These are phyloP conservation scores for Trichaptum fuscoviolaceum DNA, from an alignment of 768 basidiomycete species.

Conservation along the genomic window DNA sequence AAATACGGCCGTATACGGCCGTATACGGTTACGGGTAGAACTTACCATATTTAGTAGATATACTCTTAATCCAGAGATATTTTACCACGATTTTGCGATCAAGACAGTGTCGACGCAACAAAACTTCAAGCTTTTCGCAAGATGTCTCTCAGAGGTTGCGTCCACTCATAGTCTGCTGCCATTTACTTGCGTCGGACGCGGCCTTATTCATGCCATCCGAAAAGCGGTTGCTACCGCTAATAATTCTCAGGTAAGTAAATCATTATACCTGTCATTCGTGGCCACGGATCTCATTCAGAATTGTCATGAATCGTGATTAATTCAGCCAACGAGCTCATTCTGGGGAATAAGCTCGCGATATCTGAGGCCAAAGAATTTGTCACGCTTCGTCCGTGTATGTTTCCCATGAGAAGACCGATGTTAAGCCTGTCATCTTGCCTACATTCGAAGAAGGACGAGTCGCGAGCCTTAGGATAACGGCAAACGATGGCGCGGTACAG, in stretches of 20 bases:
- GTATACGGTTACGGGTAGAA: too few relatives aligned
- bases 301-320: constrained; percentile 64
- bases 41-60: too few relatives aligned
- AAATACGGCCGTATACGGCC: too few relatives aligned
- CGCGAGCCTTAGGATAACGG: constrained; percentile 72
- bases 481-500: constrained; percentile 76
- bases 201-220: too few relatives aligned
- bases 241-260: constrained; percentile 60
- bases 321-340: constrained; percentile 94
- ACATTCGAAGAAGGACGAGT: constrained; percentile 78
- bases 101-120: too few relatives aligned
- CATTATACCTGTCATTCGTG: background rate
- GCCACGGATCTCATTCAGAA: background rate
- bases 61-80: too few relatives aligned
- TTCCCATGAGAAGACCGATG: constrained; percentile 96
- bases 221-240: too few relatives aligned
- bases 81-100: too few relatives aligned
- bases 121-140: too few relatives aligned
- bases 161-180: too few relatives aligned
- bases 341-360: constrained; percentile 87
- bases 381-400: constrained; percentile 94
- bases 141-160: too few relatives aligned
- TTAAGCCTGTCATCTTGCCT: constrained; percentile 75
- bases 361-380: constrained; percentile 97
- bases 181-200: too few relatives aligned